Conservation (phyloP, 2,329 filamentous ascomycete species). For the Paecilomyces formosus region DNA sequence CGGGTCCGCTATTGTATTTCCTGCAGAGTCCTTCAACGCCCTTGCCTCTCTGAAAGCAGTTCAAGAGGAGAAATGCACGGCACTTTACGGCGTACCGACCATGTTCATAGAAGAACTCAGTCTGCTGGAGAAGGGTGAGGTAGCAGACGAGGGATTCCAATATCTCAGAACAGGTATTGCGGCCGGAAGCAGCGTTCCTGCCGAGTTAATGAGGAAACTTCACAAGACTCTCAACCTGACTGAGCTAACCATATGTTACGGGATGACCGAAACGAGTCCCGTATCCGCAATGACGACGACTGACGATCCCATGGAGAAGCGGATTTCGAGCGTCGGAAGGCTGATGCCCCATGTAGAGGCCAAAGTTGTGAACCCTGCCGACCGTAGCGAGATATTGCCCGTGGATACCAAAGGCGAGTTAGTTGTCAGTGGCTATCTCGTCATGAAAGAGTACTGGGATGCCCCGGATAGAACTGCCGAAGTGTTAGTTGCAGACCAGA, state of each 20-base stretch:
- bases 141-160: constrained; percentile 49
- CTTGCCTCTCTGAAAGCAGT: constrained; percentile 59
- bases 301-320: constrained; percentile 62
- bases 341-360: constrained; percentile 73
- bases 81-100: constrained; percentile 82
- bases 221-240: constrained; percentile 67
- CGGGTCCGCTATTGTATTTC: constrained; percentile 73
- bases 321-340: constrained; percentile 70
- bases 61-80: constrained; percentile 56
- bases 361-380: constrained; percentile 66
- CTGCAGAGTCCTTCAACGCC: constrained; percentile 80
- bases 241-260: constrained; percentile 88
- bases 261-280: constrained; percentile 84
- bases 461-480: constrained; percentile 63
- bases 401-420: constrained; percentile 69
- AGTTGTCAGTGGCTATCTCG: constrained; percentile 72
- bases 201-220: constrained; percentile 59
- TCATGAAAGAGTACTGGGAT: constrained; percentile 89
- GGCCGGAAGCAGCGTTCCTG: constrained; percentile 77
- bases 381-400: constrained; percentile 54
- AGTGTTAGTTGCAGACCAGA: constrained; percentile 53
- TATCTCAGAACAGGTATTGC: constrained; percentile 82
- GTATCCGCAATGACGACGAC: constrained; percentile 72
- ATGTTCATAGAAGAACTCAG: constrained; percentile 92
- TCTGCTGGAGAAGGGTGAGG: constrained; percentile 51